Conservation (phyloP, 1,139 yeast genomes). For the Sugiyamaella pinicola region DNA sequence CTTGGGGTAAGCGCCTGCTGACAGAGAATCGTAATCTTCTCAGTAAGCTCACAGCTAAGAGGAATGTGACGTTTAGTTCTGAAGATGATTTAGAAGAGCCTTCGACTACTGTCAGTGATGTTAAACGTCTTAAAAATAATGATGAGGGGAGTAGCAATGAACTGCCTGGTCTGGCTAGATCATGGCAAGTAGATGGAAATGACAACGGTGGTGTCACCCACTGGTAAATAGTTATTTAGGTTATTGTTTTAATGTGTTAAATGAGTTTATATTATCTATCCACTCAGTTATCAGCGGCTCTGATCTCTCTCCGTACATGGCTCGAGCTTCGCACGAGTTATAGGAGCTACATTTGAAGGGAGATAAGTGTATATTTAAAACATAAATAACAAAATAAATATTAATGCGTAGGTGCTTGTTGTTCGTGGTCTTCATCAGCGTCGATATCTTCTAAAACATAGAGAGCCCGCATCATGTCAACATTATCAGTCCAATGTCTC, state of each 20-base stretch:
- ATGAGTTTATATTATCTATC: neutral
- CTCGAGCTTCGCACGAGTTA: neutral
- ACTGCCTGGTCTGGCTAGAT: slow-evolving; percentile 33
- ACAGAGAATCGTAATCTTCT: slow-evolving; percentile 46
- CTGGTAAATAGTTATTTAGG: slow-evolving; percentile 27
- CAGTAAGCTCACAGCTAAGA: slow-evolving; percentile 22
- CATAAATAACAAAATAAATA: slow-evolving; percentile 1
- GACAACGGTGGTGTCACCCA: slow-evolving; percentile 34
- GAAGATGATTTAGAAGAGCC: slow-evolving; percentile 25
- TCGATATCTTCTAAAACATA: slow-evolving; percentile 30
- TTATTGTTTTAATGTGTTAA: neutral
- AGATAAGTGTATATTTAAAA: neutral
- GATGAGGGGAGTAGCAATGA: slow-evolving; percentile 16
- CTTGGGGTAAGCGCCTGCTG: slow-evolving; percentile 79
- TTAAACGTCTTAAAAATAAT: slow-evolving; percentile 9
- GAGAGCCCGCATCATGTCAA: slow-evolving; percentile 33
- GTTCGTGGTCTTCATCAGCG: neutral
- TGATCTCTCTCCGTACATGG: too few relatives aligned
- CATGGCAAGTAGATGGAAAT: slow-evolving; percentile 31
- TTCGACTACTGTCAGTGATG: neutral
- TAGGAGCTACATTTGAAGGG: neutral
- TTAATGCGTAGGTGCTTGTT: neutral
- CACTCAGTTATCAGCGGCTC: too few relatives aligned
- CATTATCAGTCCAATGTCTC: slow-evolving; percentile 50
- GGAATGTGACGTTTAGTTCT: slow-evolving; percentile 24